Conservation (phyloP, 2,329 filamentous ascomycete species). For the Pseudogymnoascus sp. region DNA sequence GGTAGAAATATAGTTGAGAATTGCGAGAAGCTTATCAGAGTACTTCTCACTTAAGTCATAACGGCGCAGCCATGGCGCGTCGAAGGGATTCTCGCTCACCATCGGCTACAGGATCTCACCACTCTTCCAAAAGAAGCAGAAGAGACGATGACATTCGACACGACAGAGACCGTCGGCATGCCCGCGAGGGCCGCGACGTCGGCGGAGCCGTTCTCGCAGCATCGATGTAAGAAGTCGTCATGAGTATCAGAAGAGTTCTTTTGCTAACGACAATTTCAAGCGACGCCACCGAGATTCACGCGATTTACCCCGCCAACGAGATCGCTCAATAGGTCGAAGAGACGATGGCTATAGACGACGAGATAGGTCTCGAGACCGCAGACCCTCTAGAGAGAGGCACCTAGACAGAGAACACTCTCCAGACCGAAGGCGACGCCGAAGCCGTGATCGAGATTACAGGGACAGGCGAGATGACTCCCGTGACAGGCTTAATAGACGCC, state of each 20-base stretch:
- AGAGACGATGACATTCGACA: conserved; percentile 44
- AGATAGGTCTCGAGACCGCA: conserved; percentile 59
- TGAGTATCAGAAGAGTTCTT: conserved; percentile 15
- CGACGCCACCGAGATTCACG: conserved; percentile 51
- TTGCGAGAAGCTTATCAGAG: conserved; percentile 26
- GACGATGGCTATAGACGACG: conserved; percentile 59
- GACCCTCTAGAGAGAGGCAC: conserved; percentile 50
- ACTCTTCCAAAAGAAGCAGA: conserved; percentile 54
- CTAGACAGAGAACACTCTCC: conserved; percentile 53
- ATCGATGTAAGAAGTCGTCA: conserved; percentile 46
- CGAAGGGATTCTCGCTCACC: conserved; percentile 71
- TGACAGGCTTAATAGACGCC: conserved; percentile 56
- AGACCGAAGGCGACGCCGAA: conserved; percentile 51
- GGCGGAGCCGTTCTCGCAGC: conserved; percentile 56
- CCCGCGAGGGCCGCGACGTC: conserved; percentile 41
- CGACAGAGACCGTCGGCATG: conserved; percentile 45
- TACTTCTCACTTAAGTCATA: conserved; percentile 37
- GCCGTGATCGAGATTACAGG: conserved; percentile 64
- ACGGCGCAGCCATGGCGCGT: conserved; percentile 48
- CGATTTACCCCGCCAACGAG: conserved; percentile 58
- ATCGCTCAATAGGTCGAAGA: conserved; percentile 62
- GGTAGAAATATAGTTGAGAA: conserved; percentile 14
- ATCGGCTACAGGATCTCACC: conserved; percentile 85
- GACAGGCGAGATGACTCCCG: conserved; percentile 67
- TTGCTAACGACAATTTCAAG: conserved; percentile 43